Evolutionary conservation across 2,329 filamentous ascomycete genomes (phyloP).

Genomic region (Ophiostoma ulmi): DNA sequence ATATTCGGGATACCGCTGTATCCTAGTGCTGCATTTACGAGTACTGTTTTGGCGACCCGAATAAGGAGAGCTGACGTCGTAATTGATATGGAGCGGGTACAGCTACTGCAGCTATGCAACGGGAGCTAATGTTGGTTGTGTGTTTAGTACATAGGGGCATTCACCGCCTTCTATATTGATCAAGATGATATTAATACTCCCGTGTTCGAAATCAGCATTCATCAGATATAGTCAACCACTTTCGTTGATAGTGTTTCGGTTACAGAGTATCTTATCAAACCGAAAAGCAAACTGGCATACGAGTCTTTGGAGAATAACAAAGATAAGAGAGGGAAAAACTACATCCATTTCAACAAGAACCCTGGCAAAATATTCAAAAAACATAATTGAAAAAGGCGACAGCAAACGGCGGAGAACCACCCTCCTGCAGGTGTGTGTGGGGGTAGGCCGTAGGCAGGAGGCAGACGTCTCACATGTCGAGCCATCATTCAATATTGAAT

Average conservation of each 20-base stretch:
- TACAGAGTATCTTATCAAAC: too few relatives aligned
- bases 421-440: conserved; percentile 13
- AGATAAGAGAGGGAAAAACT: too few relatives aligned
- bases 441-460: conserved; percentile 6
- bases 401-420: conserved; percentile 4
- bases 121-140: conserved; percentile 8
- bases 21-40: not conserved
- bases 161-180: conserved; percentile 11
- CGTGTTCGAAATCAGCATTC: not conserved
- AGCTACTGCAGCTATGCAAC: conserved; percentile 10
- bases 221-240: not conserved
- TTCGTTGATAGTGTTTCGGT: not conserved
- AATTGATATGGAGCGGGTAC: not conserved
- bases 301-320: too few relatives aligned
- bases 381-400: not conserved
- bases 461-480: conserved; percentile 13
- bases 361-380: not conserved
- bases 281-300: too few relatives aligned
- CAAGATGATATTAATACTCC: not conserved
- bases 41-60: too few relatives aligned
- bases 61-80: not conserved
- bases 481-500: not conserved
- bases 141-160: not conserved
- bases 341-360: not conserved
- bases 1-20: not conserved